Evolutionary conservation across 805 yeast genomes (phyloP), one percentile per base, ranked within the genome.

Genomic region (Blastobotrys peoriensis): DNA sequence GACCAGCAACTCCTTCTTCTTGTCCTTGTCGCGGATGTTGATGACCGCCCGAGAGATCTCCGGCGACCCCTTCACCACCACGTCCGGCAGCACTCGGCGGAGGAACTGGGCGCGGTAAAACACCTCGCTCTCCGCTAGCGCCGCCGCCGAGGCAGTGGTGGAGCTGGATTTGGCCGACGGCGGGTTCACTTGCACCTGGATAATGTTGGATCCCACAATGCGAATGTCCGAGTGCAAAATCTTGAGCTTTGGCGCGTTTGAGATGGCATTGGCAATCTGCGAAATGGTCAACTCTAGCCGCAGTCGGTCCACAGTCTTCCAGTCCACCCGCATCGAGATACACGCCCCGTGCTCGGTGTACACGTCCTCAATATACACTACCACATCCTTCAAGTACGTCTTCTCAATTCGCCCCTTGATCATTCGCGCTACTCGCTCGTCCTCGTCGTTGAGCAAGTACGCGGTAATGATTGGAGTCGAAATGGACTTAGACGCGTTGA

Each of bases 381-480:
- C 87, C 52, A 93, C 83, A 61, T 94, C 98, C 50, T 81, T 79
- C 49, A 93, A 67, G 43, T 82, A 65, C 0, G 98, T 93, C 69
- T 91, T 93, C 62, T 93, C 99, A 45, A 93, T 78, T 61, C 99
- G 78, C 43, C 99, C 99, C 68, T 93, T 93, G 25, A 93, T 98
- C 54, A 94, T 96, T 66, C 99, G 80, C 0, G 98, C 98, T 22
- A 98, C 97, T 61, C 95, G 83, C 68, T 91, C 98, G 65, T 93
- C 98, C 10, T 80, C 78, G 57, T 86, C 89, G 59, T 93, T 93
- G 4, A 89, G 98, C 54, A 93, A 72, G 6, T 84, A 88, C 2
- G 97, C 95, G 55, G 91, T 88, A 61, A 93, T 93, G 61, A 93
- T 93, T 1, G 98, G 98, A 5, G 98, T 93, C 4, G 96, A 86